Base-by-base conservation (phyloP, 306 rosid genomes). In the Dalbergia oliveri region DNA sequence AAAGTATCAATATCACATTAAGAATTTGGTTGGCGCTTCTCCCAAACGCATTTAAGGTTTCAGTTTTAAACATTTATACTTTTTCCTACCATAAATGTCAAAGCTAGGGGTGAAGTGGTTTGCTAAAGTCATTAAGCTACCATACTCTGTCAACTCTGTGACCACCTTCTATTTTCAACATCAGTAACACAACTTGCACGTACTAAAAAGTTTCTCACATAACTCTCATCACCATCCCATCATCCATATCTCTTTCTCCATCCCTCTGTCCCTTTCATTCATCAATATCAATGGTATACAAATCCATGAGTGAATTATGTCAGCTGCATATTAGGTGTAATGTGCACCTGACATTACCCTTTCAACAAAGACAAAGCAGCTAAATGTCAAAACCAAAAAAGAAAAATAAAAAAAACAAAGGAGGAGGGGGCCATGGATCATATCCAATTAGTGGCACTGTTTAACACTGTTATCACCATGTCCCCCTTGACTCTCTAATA, bases 141-240 rank as follows among this genome's bases (percentile, higher is more conserved):
- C 60, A 49, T 10, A 53, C 58, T 41, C 19, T 50, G 77, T 47
- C 77, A 33, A 67, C 56, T 3, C 47, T 66, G 57, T 47, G 54
- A 19, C 80, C 69, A 41, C 68, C 16, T 14, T 60, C 76, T 44
- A 69, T 53, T 63, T 23, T 73, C 59, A 73, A 73, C 39, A 43
- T 23, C 2, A 63, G 7, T 5, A 70, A 21, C 21, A 63, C 4
- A 11, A 41, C 21, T 44, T 18, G 9, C 26, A 26, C 45, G 35
- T 12, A 26, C 31, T 26, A 53, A 47, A 33, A 39, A 45, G 21
- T 23, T 56, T 78, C 50, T 58, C 61, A 31, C 19, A 45, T 13
- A 49, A 79, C 57, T 43, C 60, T 18, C 60, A 15, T 14, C 45
- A 63, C 21, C 65, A 21, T 37, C 41, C 19, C 26, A 34, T n/a